Evolutionary conservation across 1,284 basidiomycete species (phyloP), one percentile per base, ranked within the genome.

Genomic region (Trichosporon faecale): DNA sequence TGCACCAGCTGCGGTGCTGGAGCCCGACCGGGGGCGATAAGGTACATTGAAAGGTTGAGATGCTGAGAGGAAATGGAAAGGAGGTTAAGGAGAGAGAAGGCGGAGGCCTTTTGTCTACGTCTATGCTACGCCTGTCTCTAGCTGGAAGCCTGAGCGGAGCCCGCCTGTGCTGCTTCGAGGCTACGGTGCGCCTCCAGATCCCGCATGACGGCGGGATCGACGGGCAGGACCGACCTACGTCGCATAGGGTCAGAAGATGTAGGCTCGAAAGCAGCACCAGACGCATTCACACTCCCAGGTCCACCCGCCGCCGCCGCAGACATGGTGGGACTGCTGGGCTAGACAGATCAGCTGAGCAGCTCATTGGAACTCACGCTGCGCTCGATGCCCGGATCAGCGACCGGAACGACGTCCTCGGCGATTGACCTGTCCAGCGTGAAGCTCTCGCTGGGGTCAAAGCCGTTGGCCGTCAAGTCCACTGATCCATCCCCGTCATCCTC

Each of bases 401-500:
- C 90, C 27, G 93, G 93, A 37, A 95, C 91, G 70, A 91, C 86
- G 81, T 95, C 93, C 69, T 94, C 90, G 29, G 91, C 91, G 11
- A 83, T 79, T 73, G 88, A 89, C 77, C 93, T 90, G 77, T 94
- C 92, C 74, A 94, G 82, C 69, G 92, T 92, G 69, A 83, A 83
- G 72, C 79, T 82, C 70, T 84, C 77, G 86, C 87, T 63, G 7
- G 85, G 91, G 74, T 95, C 93, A 73, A 95, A 91, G 6, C 91
- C 91, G 68, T 91, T 90, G 7, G 91, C 91, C 75, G 89, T 92
- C 76, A 95, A 85, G 80, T 95, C 94, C 82, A 95, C 90, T 8
- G 92, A 91, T 68, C 95, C 85, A 79, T 95, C 92, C 77, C 94
- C 92, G 64, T 88, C 86, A 77, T 95, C 94, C 74, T 94, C 91